Base-by-base conservation (phyloP, 2,329 filamentous ascomycete genomes). In the Pseudogymnoascus sp. region DNA sequence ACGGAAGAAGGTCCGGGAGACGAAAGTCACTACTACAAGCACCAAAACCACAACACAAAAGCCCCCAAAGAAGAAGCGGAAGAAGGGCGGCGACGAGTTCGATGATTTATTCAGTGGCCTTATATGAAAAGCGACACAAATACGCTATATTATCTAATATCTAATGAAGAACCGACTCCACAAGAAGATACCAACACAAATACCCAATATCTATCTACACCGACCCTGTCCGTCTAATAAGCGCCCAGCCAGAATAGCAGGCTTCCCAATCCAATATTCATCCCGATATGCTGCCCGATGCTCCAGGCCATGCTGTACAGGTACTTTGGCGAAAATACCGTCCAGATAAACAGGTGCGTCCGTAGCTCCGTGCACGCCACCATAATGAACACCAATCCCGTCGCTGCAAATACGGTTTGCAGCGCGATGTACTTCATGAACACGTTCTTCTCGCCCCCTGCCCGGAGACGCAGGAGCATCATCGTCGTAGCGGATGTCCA, bases 341-440 rank as follows among this genome's bases (percentile, higher is more conserved):
- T 97, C 94, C 94, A 99, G 66, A 99, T 92, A 73, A 99, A 99
- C 64, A 99, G 75, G 79, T 99, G 94, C 31, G 90, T 91, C 68
- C 93, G 80, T 72, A 99, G 75, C 6, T 84, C 80, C 59, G 89
- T 92, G 74, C 94, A 99, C 14, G 93, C 92, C 12, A 82, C 84
- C 93, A 97, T 97, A 23, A 97, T 88, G 56, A 85, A 88, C 2
- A 85, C 75, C 62, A 90, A 75, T 66, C 85, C 85, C 1, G 79
- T 78, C 0, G 88, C 81, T 10, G 84, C 78, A 73, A 94, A 96
- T 10, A 88, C 74, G 0, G 92, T 96, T 70, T 90, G 74, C 42
- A 90, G 70, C 0, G 82, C 77, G 0, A 88, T 72, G 72, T 94
- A 86, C 33, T 73, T 75, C n/a, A 64, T 60, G 33, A 70, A 42